A percentile compares a stretch with the other conserved stretches of the same genome.
Conservation (phyloP, 2,329 filamentous ascomycete species). For the Polytolypa hystricis region DNA sequence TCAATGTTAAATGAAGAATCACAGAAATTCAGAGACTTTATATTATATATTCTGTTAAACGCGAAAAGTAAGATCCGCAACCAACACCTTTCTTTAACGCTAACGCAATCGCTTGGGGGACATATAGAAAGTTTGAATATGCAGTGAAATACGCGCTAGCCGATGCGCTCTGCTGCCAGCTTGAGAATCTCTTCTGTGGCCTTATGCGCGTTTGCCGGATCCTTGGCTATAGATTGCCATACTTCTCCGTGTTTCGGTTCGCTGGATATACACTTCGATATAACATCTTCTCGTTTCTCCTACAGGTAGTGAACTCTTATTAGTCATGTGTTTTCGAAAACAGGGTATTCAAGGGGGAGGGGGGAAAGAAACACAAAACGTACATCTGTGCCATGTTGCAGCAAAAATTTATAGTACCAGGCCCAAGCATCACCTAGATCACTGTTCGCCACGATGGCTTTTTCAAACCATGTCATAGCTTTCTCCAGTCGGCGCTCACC, state of each 20-base stretch:
- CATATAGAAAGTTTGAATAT: too few relatives aligned
- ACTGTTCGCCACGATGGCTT: conserved; percentile 76
- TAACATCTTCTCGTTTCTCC: conserved; percentile 78
- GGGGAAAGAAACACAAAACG: conserved; percentile 14
- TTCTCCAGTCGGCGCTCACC: conserved; percentile 84
- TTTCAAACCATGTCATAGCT: conserved; percentile 94
- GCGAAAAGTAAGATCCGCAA: too few relatives aligned
- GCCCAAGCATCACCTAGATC: conserved; percentile 92
- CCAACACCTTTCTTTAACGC: too few relatives aligned
- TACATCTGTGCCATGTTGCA: conserved; percentile 78
- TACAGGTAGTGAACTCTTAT: conserved; percentile 14
- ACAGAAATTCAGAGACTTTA: too few relatives aligned
- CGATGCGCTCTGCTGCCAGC: conserved; percentile 50
- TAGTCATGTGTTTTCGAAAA: neutral
- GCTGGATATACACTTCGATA: conserved; percentile 66
- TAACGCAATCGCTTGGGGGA: too few relatives aligned
- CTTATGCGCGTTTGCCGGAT: conserved; percentile 67
- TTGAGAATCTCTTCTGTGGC: conserved; percentile 71
- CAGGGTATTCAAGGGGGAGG: conserved; percentile 2
- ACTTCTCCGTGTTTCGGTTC: conserved; percentile 88
- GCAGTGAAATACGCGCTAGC: too few relatives aligned
- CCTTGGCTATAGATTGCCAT: conserved; percentile 80
- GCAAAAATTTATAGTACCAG: conserved; percentile 91
- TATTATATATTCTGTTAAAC: too few relatives aligned
- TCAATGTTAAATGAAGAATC: too few relatives aligned